Base-by-base conservation (phyloP, 1,139 yeast species). In the Blastobotrys raffinosifermentans region DNA sequence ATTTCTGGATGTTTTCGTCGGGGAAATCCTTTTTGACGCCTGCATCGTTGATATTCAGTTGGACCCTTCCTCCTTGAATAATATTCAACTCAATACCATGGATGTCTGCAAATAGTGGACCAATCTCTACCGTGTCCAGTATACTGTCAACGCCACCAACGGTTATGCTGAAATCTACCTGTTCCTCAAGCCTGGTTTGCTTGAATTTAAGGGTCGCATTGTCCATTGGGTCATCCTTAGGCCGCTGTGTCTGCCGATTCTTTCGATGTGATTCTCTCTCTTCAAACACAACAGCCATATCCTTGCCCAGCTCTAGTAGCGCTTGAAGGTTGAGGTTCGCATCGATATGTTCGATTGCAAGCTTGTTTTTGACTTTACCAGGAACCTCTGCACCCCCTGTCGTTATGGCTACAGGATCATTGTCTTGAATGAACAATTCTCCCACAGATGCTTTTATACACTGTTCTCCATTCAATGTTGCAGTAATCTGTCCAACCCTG, bases 321-420 rank as follows among this genome's bases (percentile, higher is more conserved):
- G 27, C 19, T 1, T 19, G 11, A 19, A 32, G 39, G 11, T 35
- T 30, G n/a, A 47, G 26, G 3, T 25, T 22, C 4, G 40, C 15
- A 5, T 6, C 21, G 4, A 45, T 30, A 1, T 22, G 33, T 17
- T 41, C 44, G n/a, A 45, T 29, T 3, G 35, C 21, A 7, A 47
- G 11, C 21, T 23, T 26, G 10, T 27, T 26, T 7, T 25, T 14
- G 3, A 45, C 41, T 3, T 29, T 26, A 3, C 34, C 37, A 6
- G 19, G 17, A 3, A 23, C 26, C 20, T 44, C 47, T 8, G 48
- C 39, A 19, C 44, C 47, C 21, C 26, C 29, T 15, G 23, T 40
- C 23, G 33, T 35, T 4, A 43, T 29, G 8, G 43, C 32, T 2
- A 31, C 35, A 9, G 32, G 19, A 3, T 33, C 26, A n/a, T 22